phyloP scores from a whole-genome alignment of 2,329 filamentous ascomycete species.

The Cytospora paraplurivora region DNA sequence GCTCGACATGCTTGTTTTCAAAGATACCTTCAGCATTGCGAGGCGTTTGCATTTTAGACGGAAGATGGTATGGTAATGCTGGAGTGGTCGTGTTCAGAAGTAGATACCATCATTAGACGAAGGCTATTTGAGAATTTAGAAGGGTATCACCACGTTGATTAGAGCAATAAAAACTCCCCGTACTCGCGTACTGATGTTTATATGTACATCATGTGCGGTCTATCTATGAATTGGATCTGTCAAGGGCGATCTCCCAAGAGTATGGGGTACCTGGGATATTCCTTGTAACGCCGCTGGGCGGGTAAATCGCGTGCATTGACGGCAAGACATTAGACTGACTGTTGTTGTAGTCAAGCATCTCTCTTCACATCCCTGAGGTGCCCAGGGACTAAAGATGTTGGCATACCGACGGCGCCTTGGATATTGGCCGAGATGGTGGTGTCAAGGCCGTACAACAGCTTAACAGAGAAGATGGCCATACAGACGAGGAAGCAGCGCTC shows the following conservation, averaged over 20 bases:
- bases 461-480: too few relatives aligned
- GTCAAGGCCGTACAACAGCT: too few relatives aligned
- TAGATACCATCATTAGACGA: background rate
- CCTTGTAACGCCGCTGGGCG: background rate
- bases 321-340: too few relatives aligned
- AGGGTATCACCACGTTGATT: background rate
- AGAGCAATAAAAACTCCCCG: background rate
- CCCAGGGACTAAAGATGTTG: too few relatives aligned
- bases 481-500: too few relatives aligned
- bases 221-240: constrained; percentile 4
- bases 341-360: too few relatives aligned
- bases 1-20: constrained; percentile 5
- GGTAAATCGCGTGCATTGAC: background rate
- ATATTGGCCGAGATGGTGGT: too few relatives aligned
- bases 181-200: background rate
- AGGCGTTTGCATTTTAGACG: constrained; percentile 26
- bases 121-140: background rate
- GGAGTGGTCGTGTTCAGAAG: background rate
- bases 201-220: background rate
- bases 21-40: constrained; percentile 20
- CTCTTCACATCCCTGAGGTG: too few relatives aligned
- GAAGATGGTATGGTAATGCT: constrained; percentile 2
- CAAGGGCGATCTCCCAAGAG: constrained; percentile 14
- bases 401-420: too few relatives aligned
- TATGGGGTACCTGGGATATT: constrained; percentile 2